Percentiles rank a stretch among this genome's conserved stretches.
These are phyloP conservation scores for Helminthosporium solani DNA, from an alignment of 2,329 filamentous ascomycete genomes.

Conservation along the genomic window DNA sequence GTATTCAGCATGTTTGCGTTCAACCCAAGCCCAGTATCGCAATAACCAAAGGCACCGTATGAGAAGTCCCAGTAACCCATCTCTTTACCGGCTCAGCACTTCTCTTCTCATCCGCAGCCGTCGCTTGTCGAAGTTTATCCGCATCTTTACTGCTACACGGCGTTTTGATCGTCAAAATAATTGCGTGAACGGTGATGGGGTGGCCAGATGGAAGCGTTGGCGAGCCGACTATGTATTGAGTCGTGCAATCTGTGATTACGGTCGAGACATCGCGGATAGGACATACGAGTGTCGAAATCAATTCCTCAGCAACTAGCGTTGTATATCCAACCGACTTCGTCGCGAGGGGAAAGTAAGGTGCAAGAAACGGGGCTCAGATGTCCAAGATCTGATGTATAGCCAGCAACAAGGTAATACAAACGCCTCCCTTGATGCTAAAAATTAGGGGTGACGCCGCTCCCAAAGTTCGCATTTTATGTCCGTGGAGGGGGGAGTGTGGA, in stretches of 20 bases:
- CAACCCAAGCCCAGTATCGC: background rate
- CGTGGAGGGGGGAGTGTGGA: too few species aligned
- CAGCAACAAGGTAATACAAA: conserved; percentile 12
- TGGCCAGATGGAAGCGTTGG: conserved; percentile 21
- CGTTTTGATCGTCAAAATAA: conserved; percentile 14
- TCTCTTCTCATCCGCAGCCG: background rate
- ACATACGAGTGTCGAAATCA: conserved; percentile 15
- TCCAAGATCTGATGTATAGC: conserved; percentile 11
- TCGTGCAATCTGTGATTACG: conserved; percentile 14
- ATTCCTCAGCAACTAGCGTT: conserved; percentile 14
- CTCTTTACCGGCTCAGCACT: background rate
- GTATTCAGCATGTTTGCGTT: background rate
- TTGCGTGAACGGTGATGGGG: conserved; percentile 16
- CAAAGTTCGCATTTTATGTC: too few species aligned
- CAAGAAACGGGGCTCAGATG: conserved; percentile 15
- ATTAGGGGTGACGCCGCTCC: too few species aligned
- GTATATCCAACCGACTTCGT: conserved; percentile 15
- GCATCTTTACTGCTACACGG: conserved; percentile 5
- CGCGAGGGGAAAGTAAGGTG: conserved; percentile 11
- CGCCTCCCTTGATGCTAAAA: too few species aligned
- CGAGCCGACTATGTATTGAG: conserved; percentile 14
- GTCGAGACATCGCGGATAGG: conserved; percentile 10
- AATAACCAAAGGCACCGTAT: background rate
- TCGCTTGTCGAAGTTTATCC: background rate
- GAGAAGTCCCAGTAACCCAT: background rate